Base-by-base conservation (phyloP, 495 filamentous ascomycete species). In the Pyrenula massariospora region DNA sequence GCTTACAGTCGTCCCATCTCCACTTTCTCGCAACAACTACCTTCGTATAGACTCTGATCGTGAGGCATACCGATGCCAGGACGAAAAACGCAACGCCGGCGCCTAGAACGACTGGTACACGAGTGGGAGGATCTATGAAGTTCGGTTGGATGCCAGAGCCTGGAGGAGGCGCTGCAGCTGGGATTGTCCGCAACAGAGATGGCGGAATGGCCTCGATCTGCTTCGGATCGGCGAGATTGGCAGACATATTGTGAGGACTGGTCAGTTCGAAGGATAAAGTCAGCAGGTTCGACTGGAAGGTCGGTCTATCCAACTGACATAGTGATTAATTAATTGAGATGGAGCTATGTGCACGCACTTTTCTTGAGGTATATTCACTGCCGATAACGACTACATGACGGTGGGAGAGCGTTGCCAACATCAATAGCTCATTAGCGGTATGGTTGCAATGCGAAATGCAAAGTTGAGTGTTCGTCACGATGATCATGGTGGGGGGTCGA, bases 1-100 rank as follows among this genome's bases (percentile, higher is more conserved):
- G 56, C 59, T 61, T 48, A 60, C 59, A 59, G 48, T 61, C 59
- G 48, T 61, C 59, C 59, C 59, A 61, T 19, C 23, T 56, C 59
- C 58, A 60, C 0, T 36, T 50, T 49, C 56, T 61, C 19, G 53
- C 25, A 12, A 61, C 52, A 24, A 20, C 24, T 12, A 56, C 8
- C 54, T 60, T 61, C 3, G 59, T 61, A 47, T 60, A 61, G 49
- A 57, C 55, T 11, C 59, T 52, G 31, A 61, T 60, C 12, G 50
- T 56, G 58, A 61, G 60, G 57, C 58, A 61, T 8, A 56, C 20
- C 1, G 54, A 21, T 52, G 59, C 58, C 22, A 61, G 12, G 51
- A 31, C 53, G 19, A 61, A 57, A 48, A 59, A 60, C 21, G 52
- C n/a, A 10, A 19, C 42, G 36, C 58, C 25, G 1, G 56, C 49